Evolutionary conservation across 2,329 filamentous ascomycete genomes (phyloP), one percentile per base, ranked within the genome.

Genomic region (Fusarium newnesense): DNA sequence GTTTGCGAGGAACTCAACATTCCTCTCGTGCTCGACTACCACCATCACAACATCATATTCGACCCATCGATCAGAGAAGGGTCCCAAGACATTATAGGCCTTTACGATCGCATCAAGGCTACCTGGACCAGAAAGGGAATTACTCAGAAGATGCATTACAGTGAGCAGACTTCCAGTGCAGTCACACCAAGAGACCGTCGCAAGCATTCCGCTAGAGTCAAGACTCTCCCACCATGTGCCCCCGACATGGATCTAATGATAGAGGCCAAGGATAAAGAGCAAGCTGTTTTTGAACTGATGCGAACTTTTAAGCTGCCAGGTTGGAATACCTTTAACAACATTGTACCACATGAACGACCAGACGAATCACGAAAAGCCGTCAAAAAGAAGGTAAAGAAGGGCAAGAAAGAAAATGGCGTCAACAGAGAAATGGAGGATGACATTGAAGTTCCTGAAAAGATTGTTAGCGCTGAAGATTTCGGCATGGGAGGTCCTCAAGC

Each of bases 191-290:
- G 90, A 1, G 92, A 97, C 74, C 87, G 95, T 34, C 89, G 96
- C 66, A 98, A 97, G 81, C 96, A 98, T 79, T 94, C 91, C 40
- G 88, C 94, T 0, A 89, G 96, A 13, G 94, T 97, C 4, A 87
- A 87, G 73, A 93, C 91, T 2, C 82, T 98, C 2, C 96, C 96
- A 2, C 95, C 96, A 0, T 98, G 96, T 77, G 87, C 91, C 8
- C 85, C 89, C 2, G 91, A 93, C 37, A 96, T 97, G 92, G 96
- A 98, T 79, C 86, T 98, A n/a, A 98, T 98, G 96, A 98, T 98
- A 68, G 96, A 98, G 83, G 96, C 96, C 53, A 98, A 98, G 81
- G 96, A 98, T 79, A 98, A 98, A 82, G 96, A 98, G 80, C 96
- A 98, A 81, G 95, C 96, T 1, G 94, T 98, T 0, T 97, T 98